A percentile compares a stretch with the other conserved stretches of the same genome.
Evolutionary conservation across 306 rosid species (phyloP).

Genomic region (Malus sieversii): DNA sequence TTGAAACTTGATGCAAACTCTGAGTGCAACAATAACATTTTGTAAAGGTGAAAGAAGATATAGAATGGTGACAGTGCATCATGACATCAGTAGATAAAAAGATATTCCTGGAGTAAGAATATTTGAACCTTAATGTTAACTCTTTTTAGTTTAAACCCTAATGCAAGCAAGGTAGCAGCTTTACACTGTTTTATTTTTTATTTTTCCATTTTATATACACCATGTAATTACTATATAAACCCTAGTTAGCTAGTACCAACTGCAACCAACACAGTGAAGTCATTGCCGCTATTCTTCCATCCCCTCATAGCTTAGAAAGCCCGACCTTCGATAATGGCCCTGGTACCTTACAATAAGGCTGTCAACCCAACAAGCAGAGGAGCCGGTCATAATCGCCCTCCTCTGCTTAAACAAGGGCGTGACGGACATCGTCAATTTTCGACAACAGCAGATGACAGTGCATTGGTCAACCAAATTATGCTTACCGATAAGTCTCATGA

Average conservation of each 20-base stretch:
- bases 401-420: neutral
- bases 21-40: neutral
- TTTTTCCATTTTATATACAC: neutral
- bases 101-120: conserved; percentile 13
- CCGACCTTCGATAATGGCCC: neutral
- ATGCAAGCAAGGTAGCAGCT: conserved; percentile 11
- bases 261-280: neutral
- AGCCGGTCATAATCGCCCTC: neutral
- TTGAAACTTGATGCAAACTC: neutral
- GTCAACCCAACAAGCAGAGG: neutral
- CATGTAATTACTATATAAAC: neutral
- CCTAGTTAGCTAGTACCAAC: neutral
- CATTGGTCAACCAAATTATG: conserved; percentile 7
- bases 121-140: neutral
- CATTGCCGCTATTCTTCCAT: neutral
- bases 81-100: neutral
- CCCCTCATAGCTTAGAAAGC: neutral
- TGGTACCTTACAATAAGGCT: neutral
- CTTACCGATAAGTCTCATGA: conserved; percentile 2
- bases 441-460: neutral
- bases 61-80: neutral
- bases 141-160: neutral
- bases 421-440: neutral
- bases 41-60: too few species aligned
- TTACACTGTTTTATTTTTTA: neutral